These are phyloP conservation scores for Saururus chinensis DNA, from an alignment of 164 flowering plant species.

Conservation along the genomic window DNA sequence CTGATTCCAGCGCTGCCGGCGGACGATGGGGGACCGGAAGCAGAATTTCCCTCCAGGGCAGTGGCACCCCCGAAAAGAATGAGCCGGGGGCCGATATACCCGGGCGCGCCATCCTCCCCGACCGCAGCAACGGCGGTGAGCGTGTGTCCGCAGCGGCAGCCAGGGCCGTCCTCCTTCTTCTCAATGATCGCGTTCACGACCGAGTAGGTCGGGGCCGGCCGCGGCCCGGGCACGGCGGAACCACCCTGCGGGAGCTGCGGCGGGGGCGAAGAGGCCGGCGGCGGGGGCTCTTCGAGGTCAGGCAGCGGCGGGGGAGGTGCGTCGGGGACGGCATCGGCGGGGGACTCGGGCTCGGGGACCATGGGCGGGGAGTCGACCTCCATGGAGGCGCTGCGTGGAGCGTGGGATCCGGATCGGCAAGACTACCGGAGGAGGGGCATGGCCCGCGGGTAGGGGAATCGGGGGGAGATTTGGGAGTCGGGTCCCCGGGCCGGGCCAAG, in stretches of 20 bases:
- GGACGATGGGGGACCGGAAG: constrained; percentile 80
- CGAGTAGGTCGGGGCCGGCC: constrained; percentile 78
- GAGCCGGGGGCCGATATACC: constrained; percentile 82
- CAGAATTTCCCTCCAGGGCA: constrained; percentile 94
- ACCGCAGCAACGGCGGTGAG: constrained; percentile 91
- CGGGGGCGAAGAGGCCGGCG: constrained; percentile 5
- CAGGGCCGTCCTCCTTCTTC: constrained; percentile 96
- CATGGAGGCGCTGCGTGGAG: too few species aligned
- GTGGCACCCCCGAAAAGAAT: constrained; percentile 98
- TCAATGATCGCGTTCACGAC: constrained; percentile 77
- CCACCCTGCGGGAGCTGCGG: constrained; percentile 13
- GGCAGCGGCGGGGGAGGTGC: constrained; percentile 10
- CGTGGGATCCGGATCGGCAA: not conserved
- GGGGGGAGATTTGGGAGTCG: too few species aligned
- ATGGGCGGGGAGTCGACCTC: constrained; percentile 52
- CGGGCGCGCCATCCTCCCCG: constrained; percentile 89
- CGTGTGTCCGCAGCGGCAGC: constrained; percentile 96
- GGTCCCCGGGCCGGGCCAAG: not conserved
- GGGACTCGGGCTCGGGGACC: constrained; percentile 48
- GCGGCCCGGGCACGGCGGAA: constrained; percentile 60
- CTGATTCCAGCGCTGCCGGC: constrained; percentile 96
- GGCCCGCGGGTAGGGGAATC: not conserved
- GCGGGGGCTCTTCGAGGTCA: constrained; percentile 5
- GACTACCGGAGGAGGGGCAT: not conserved
- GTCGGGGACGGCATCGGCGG: not conserved